Evolutionary conservation across 1,284 basidiomycete genomes (phyloP), one percentile per base, ranked within the genome.

Genomic region (Trametes sp.): DNA sequence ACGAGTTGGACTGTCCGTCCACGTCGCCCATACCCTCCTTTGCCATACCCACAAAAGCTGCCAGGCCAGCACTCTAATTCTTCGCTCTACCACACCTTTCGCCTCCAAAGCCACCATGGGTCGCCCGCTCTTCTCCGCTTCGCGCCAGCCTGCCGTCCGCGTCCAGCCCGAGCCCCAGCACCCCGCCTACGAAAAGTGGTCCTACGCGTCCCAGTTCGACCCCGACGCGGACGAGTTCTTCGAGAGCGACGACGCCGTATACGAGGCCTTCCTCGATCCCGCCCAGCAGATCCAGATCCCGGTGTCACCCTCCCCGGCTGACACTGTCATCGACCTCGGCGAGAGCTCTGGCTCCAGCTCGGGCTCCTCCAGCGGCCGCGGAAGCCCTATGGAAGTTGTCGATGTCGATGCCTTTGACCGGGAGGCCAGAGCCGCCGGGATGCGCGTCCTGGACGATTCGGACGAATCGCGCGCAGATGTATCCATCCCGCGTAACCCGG

Each of bases 161-260:
- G 79, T 81, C 54, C 83, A 84, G 59, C 82, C 82, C 50, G 82
- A 85, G 67, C 70, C 73, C 29, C 76, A 76, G 33, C 70, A 76
- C 54, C 74, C 76, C 51, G 66, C 73, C 29, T 86, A 79, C 78
- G 78, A 84, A 72, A 85, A 78, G 73, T 92, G 89, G 89, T 84
- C 86, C 63, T 77, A 81, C 65, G 81, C 80, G 74, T 88, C 90
- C 73, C 78, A 84, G 7, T 92, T 92, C 72, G 90, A 92, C 75
- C 90, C 90, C n/a, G 90, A 92, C 74, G 86, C 88, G 14, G 90
- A 92, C 67, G 90, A 90, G 66, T 92, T 92, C 74, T 89, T 88
- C 72, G 75, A 77, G 56, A 73, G 71, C 50, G 80, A 82, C 63
- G 79, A 86, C 64, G 87, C 87, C 9, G 84, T 88, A 63, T 87